Base-by-base conservation (phyloP, 1,284 basidiomycete genomes). In the Cryptococcus sp. region DNA sequence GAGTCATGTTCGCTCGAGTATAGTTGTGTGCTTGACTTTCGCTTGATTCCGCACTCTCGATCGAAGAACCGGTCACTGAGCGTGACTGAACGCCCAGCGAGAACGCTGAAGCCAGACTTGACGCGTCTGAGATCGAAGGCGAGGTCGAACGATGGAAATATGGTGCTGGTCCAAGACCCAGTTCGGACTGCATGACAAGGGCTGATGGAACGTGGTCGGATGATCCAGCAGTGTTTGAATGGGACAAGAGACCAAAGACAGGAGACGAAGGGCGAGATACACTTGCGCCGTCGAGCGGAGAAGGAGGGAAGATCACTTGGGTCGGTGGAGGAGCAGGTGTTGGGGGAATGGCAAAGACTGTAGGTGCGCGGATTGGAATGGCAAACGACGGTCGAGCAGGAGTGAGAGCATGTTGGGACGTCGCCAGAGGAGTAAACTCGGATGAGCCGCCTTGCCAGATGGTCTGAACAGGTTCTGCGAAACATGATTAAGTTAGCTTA, bases 321-420 rank as follows among this genome's bases (percentile, higher is more conserved):
- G 23, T 10, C 15, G 45, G 7, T 8, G 39, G 23, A 0, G 67
- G 58, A 44, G 67, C 64, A 2, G 75, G 72, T 2, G 74, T 73
- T 17, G 75, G 65, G 1, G 76, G 70, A 51, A 77, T 71, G 22
- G 69, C 65, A 34, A 70, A 69, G 41, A 77, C 64, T 6, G 69
- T 59, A 20, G 77, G 77, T 1, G 77, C 77, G 13, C 74, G 68
- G 58, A 77, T 76, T 1, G 74, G 71, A 51, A 76, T 74, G 1
- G 77, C 75, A 45, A 73, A 47, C 5, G 59, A 43, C 41, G 54
- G 46, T 38, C 29, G 20, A 23, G 37, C 46, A 38, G 62, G 59
- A 23, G 43, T 50, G 44, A 40, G 49, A 22, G 41, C 41, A 8
- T 34, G 41, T 44, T 43, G 52, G 47, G 13, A 25, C 15, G 20